Base-by-base conservation (phyloP, 176 grass and related monocot species). In the Oryza brachyantha region DNA sequence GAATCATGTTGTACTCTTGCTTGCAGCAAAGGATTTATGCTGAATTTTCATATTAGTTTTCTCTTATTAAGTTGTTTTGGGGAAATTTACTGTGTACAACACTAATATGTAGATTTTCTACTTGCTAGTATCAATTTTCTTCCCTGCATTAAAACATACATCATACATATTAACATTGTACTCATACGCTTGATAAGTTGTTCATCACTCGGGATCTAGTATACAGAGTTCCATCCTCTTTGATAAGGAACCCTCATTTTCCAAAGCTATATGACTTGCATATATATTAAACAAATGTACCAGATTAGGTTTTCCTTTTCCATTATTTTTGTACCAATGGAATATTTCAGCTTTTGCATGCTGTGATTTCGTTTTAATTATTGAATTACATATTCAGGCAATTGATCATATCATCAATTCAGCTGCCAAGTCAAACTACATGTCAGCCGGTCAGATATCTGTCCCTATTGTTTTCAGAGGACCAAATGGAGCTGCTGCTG, bases 401-500 rank as follows among this genome's bases (percentile, higher is more conserved):
- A 99, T 99, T 83, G 96, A 99, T 83, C 96, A 99, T 64, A 95
- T 99, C 70, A 99, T 99, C 61, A 99, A 95, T 90, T 99, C 96
- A 65, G 96, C 90, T 65, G 90, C 92, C 80, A 99, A 99, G 83
- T 91, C 96, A 40, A 99, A 99, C 50, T 95, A 95, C 90, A 99
- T 99, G 96, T 99, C 96, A 42, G 86, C 88, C 52, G 96, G 95
- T 66, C 85, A 94, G 82, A 84, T 98, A 43, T 55, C 55, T 46
- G 95, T 98, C 22, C 92, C 92, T 77, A 98, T 98, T 78, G 95
- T 94, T 88, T 98, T 98, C 67, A 89, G 95, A 82, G 92, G 92
- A 68, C 92, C 95, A 66, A 94, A 98, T 78, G 92, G 92, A 72
- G 95, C 95, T 80, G 87, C 92, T 78, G 92, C 96, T 76, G 96